Evolutionary conservation across 352 stramenopile species (phyloP), one percentile per base, ranked within the genome.

Genomic region (Phytopythium helicoides): DNA sequence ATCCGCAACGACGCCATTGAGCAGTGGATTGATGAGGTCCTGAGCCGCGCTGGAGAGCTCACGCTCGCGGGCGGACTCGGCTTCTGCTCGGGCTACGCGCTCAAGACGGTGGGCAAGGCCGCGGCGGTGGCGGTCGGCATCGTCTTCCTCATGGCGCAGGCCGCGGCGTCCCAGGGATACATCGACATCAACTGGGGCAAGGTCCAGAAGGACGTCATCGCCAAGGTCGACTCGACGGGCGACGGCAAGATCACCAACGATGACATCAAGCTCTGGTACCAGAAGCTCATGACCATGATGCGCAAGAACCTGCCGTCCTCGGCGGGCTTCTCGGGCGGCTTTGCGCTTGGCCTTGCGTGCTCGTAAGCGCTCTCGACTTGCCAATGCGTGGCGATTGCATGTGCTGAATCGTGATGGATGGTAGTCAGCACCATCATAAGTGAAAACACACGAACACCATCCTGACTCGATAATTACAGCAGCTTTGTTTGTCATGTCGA

Each of bases 141-240:
- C 16, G 50, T 92, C 26, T 96, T 96, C 67, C 49, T 94, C 45
- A 60, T 90, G 19, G 80, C 74, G 35, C 82, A 92, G 64, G 60
- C 79, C n/a, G 81, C 87, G 15, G 71, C 76, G 44, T 91, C 84
- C 33, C 81, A 91, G 44, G 87, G 87, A 35, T 96, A 96, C 77
- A 88, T 96, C 54, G 66, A 94, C 53, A 92, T 96, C 54, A 87
- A 95, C 61, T 96, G 86, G 87, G 70, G 73, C 50, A 96, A 96
- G 67, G 76, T 95, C 31, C 80, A 96, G 51, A 89, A 89, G 48
- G 86, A 94, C 58, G 76, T 92, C 38, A 84, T 92, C 53, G 65
- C 65, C 18, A 76, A 79, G n/a, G 76, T 95, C 25, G 87, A 96
- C 60, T 70, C 76, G 0, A 81, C 95, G 60, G 75, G 77, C 53